Evolutionary conservation across 83 land plant genomes (phyloP), one percentile per base, ranked within the genome.

Genomic region (Isoetes engelmannii): DNA sequence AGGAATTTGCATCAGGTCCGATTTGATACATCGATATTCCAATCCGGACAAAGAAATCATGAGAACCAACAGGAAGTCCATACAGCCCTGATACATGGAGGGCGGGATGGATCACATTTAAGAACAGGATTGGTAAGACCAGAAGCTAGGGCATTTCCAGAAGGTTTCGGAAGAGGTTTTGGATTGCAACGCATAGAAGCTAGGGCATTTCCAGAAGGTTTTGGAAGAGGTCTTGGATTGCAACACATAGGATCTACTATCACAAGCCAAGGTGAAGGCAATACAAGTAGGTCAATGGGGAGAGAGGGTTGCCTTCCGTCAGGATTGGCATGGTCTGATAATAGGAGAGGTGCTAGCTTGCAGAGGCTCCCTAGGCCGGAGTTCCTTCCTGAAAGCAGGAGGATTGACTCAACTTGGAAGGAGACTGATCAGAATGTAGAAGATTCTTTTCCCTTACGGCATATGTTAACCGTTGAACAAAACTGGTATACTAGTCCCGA

Each of bases 401-500:
- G 18, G 47, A 8, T 19, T 37, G 7, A 7, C 44, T 63, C 17
- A 15, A 44, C 8, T 19, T 28, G 47, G 6, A 63, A 20, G 19
- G 28, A 68, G 9, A 28, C 47, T 8, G 9, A 12, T 15, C 45
- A 28, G 44, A 19, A 37, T 45, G 45, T 44, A 49, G 78, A 66
- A 48, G 70, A 78, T 12, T 13, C 65, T 20, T 91, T 88, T 57
- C 97, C 90, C 0, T 75, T 86, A 76, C 85, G 82, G 51, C 79
- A 85, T 50, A 61, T 84, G 56, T 70, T 92, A 73, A 69, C 71
- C 7, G 82, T 87, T 78, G 98, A 93, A 77, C 90, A 87, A 66
- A 83, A 71, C 45, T 93, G 96, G 98, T 93, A 93, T 78, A 62
- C 79, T 44, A 90, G 91, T 83, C 96, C 96, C 3, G 96, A 89